A percentile compares a stretch with the other conserved stretches of the same genome.
These are phyloP conservation scores for Mycena amicta DNA, from an alignment of 768 basidiomycete genomes.

Conservation along the genomic window DNA sequence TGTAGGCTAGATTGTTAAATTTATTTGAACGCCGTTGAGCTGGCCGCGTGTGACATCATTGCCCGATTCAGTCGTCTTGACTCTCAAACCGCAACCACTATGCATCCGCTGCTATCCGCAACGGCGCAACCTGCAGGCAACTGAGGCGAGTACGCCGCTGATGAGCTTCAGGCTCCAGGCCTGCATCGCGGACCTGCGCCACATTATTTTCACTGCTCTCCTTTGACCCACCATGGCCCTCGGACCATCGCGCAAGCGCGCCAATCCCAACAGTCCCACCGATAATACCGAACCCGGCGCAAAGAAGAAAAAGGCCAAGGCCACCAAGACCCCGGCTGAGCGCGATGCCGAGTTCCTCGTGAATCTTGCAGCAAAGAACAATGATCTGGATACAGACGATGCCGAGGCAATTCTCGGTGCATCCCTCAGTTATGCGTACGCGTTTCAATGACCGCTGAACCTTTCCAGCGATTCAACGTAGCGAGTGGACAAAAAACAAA, in stretches of 20 bases:
- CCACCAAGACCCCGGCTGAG: background rate
- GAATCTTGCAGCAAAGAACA: background rate
- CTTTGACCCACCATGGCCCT: background rate
- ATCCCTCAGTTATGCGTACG: background rate
- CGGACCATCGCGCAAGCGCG: background rate
- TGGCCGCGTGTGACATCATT: too few relatives aligned
- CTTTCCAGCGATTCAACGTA: background rate
- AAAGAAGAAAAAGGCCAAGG: background rate
- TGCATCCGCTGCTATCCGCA: too few relatives aligned
- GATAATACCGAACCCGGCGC: background rate
- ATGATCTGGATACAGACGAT: background rate
- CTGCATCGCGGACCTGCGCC: too few relatives aligned
- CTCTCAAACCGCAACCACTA: too few relatives aligned
- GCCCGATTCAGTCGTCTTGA: too few relatives aligned
- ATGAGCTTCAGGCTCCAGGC: too few relatives aligned
- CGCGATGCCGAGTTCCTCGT: background rate
- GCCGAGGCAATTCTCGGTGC: background rate
- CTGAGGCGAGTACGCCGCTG: too few relatives aligned
- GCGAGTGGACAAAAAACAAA: background rate
- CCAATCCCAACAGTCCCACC: background rate
- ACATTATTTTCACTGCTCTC: too few relatives aligned
- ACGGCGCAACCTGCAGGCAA: too few relatives aligned
- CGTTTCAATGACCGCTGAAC: background rate
- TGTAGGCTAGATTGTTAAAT: background rate
- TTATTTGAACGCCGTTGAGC: background rate